Conservation (phyloP, 371 early-diverging fungal species). For the Mucor racemosus region DNA sequence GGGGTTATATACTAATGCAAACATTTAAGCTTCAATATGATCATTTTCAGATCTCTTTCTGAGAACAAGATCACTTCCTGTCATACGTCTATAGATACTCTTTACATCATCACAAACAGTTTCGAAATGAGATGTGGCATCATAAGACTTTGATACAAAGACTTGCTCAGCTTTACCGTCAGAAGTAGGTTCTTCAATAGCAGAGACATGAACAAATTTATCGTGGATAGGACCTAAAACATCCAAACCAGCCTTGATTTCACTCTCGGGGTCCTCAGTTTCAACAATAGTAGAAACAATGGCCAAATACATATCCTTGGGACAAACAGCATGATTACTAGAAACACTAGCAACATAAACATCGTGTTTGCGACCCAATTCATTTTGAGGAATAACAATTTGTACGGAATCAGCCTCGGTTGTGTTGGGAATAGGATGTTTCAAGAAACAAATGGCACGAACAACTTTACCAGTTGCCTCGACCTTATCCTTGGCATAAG, state of each 20-base stretch:
- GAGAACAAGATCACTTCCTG: conserved; percentile 85
- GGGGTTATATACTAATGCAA: not conserved
- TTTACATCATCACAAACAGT: conserved; percentile 97
- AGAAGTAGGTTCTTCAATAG: conserved; percentile 82
- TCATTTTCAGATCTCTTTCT: conserved; percentile 63
- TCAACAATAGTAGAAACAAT: conserved; percentile 96
- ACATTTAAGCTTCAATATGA: conserved; percentile 44
- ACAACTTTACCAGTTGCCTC: conserved; percentile 86
- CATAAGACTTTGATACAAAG: conserved; percentile 94
- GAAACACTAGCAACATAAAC: conserved; percentile 96
- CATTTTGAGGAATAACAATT: conserved; percentile 96
- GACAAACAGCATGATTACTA: conserved; percentile 88
- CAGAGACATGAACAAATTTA: conserved; percentile 85
- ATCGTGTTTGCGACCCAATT: conserved; percentile 89
- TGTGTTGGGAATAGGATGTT: conserved; percentile 92
- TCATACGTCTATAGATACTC: conserved; percentile 88
- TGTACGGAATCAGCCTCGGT: conserved; percentile 89
- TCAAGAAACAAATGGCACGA: conserved; percentile 94
- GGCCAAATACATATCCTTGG: conserved; percentile 87
- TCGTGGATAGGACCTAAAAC: conserved; percentile 92
- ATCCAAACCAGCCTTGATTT: conserved; percentile 86
- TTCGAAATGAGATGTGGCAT: conserved; percentile 99
- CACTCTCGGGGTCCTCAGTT: conserved; percentile 84
- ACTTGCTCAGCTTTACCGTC: conserved; percentile 87
- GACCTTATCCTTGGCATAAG: conserved; percentile 84